Base-by-base conservation (phyloP, 257 asterid genomes). In the Nicotiana tomentosiformis region DNA sequence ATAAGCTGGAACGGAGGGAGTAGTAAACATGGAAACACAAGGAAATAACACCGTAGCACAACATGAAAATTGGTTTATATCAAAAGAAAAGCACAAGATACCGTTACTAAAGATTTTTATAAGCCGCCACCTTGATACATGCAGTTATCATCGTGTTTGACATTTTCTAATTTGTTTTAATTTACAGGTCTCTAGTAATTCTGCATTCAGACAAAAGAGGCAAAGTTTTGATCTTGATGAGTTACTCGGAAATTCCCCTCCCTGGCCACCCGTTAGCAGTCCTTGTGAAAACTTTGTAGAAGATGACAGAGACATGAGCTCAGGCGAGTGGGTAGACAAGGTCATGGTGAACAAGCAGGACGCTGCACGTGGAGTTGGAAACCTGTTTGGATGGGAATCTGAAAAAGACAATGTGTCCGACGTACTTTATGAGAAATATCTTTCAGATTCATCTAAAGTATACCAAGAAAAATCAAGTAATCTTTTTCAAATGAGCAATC, bases 251-350 rank as follows among this genome's bases (percentile, higher is more conserved):
- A 90, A 89, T 81, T 94, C 99, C 65, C 96, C 97, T 80, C 88
- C 89, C 18, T 96, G 99, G 99, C 97, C 99, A 35, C 97, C 97
- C 30, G 85, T 91, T 72, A 87, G 80, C 89, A 88, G 88, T 81
- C 86, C 90, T 33, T 53, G 85, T 78, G 97, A 84, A 87, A 87
- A 83, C 86, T 84, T 82, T 37, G 89, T 72, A 30, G 93, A 86
- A 49, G 97, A 92, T 60, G 99, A 93, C 46, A 88, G 81, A 86
- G 95, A 93, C 83, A 83, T 89, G 58, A 87, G 90, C 84, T 83
- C 95, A 2, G 97, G 94, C 37, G 99, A 91, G 83, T 96, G 99
- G 99, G 97, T 94, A 77, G 99, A 96, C 92, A 96, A 96, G 90
- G 91, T 91, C 82, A 96, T 96, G 99, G 97, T 96, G 78, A 96